phyloP scores from a whole-genome alignment of 1,284 basidiomycete genomes.

The Puccinia coronata region DNA sequence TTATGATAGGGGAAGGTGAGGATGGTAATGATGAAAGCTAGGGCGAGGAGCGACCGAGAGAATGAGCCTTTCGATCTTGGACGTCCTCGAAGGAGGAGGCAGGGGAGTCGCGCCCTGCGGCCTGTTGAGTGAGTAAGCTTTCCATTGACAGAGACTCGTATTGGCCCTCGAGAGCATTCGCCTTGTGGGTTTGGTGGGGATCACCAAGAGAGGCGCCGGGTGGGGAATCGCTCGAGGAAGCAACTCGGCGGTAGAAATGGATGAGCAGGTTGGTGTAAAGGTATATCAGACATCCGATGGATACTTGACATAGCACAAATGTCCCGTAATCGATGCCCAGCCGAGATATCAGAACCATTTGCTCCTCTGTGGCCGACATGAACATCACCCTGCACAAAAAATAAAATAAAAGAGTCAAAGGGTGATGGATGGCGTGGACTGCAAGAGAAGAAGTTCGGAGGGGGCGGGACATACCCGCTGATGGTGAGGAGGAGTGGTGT shows the following conservation, averaged over 20 bases:
- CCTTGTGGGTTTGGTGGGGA: neutral
- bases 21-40: neutral
- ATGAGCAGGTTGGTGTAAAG: conserved; percentile 68
- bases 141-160: conserved; percentile 26
- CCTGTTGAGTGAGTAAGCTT: neutral
- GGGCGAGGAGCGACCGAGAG: neutral
- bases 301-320: conserved; percentile 72
- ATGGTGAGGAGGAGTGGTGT: neutral
- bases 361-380: conserved; percentile 89
- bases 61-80: neutral
- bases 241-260: conserved; percentile 62
- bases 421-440: no score
- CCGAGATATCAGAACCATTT: conserved; percentile 68
- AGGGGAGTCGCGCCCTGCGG: neutral
- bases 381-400: conserved; percentile 67
- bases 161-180: neutral
- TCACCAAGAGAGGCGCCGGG: no score
- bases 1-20: neutral
- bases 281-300: conserved; percentile 67
- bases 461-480: neutral
- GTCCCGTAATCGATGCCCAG: conserved; percentile 79
- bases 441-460: no score
- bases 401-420: conserved; percentile 47
- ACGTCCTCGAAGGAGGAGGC: neutral
- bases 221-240: neutral